Evolutionary conservation across 441 rosid species (phyloP), one percentile per base, ranked within the genome.

Genomic region (Macaranga tanarius): DNA sequence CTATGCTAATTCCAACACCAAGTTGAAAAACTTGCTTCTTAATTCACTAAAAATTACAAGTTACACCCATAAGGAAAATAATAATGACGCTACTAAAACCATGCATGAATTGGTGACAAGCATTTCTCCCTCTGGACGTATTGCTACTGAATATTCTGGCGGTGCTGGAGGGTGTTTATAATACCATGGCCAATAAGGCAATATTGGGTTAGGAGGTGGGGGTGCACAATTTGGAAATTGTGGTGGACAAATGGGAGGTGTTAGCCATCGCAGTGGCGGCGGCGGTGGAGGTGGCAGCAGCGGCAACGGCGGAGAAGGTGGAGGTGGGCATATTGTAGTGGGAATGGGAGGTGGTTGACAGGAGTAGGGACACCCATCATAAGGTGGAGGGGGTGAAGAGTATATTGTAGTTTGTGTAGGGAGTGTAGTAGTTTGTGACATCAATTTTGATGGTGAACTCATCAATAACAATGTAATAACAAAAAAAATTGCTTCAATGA

Each of bases 131-230:
- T 56, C 44, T 1, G 45, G 26, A 28, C 73, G 31, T 25, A 16
- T 47, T 38, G 79, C 59, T 44, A 25, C 38, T 9, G 83, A 72
- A 56, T 34, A 60, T 13, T 59, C 70, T 2, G 75, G 57, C 1
- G 77, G 79, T 2, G 83, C 84, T 0, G 82, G 84, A 59, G 88
- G 88, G 47, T 80, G 51, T 80, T 65, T 80, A 81, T 83, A 87
- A 68, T 83, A 85, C 88, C 88, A 85, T 20, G 88, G 90, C 48
- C 83, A 87, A 55, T 80, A 82, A 10, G 86, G 86, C 71, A 79
- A 51, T 67, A 83, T 81, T 22, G 88, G 90, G 62, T 85, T 79
- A 2, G 90, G 90, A 50, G 88, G 90, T 13, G 90, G 90, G 45
- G 90, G 88, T 9, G 82, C 75, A 26, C 40, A 28, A 59, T 3